A percentile compares a stretch with the other conserved stretches of the same genome.
These are phyloP conservation scores for Xylaria sp. DNA, from an alignment of 2,329 filamentous ascomycete species.

Conservation along the genomic window DNA sequence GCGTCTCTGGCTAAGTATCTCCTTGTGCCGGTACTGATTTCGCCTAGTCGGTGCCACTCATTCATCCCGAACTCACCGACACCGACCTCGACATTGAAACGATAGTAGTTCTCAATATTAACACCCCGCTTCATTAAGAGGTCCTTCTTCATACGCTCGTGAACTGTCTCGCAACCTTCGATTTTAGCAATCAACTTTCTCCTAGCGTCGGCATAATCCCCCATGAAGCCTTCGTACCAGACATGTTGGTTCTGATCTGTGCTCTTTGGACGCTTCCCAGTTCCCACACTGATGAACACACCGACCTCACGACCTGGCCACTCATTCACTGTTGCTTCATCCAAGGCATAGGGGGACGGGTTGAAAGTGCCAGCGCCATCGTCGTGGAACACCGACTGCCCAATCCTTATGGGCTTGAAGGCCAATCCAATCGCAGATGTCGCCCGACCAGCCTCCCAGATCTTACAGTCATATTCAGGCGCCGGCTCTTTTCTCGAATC, in stretches of 20 bases:
- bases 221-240: constrained; percentile 94
- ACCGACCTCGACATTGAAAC: constrained; percentile 94
- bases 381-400: constrained; percentile 92
- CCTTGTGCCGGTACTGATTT: constrained; percentile 91
- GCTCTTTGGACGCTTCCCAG: constrained; percentile 75
- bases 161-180: constrained; percentile 90
- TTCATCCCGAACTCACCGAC: constrained; percentile 99
- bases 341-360: constrained; percentile 80
- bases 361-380: constrained; percentile 93
- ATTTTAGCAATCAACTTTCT: constrained; percentile 87
- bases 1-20: constrained; percentile 77
- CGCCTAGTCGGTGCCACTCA: constrained; percentile 91
- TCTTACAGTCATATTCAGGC: constrained; percentile 90
- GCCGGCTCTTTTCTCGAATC: constrained; percentile 91
- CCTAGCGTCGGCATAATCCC: constrained; percentile 89
- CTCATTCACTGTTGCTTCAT: constrained; percentile 90
- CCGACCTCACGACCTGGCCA: constrained; percentile 94
- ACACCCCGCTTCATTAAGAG: constrained; percentile 79
- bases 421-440: constrained; percentile 89
- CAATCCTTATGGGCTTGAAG: constrained; percentile 94
- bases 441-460: constrained; percentile 97
- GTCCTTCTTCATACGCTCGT: constrained; percentile 83
- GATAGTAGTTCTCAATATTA: constrained; percentile 88
- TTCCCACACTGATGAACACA: constrained; percentile 92
- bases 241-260: constrained; percentile 73